A percentile compares a stretch with the other conserved stretches of the same genome.
These are phyloP conservation scores for Hypoxylon lienhwacheense DNA, from an alignment of 495 filamentous ascomycete species.

Conservation along the genomic window DNA sequence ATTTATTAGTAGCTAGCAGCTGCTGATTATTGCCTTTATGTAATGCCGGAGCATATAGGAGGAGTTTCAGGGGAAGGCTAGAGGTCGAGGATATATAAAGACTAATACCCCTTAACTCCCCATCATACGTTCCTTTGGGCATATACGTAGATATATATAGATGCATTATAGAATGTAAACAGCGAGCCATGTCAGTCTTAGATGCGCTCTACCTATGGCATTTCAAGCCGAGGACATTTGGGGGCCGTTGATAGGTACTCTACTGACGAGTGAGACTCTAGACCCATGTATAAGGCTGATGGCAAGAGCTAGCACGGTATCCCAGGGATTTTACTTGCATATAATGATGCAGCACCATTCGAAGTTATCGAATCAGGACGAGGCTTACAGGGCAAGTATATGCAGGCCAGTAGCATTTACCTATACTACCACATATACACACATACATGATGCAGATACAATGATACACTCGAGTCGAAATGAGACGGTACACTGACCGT, in stretches of 20 bases:
- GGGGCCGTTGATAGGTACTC: slow-evolving; percentile 23
- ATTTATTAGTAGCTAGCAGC: too few species aligned
- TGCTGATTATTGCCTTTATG: too few species aligned
- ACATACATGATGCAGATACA: too few species aligned
- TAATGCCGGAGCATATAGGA: too few species aligned
- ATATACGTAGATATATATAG: slow-evolving; percentile 10
- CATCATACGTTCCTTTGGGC: too few species aligned
- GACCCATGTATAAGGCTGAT: slow-evolving; percentile 28
- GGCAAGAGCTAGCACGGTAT: slow-evolving; percentile 15
- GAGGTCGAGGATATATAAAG: not conserved
- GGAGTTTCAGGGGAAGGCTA: not conserved
- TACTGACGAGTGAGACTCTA: slow-evolving; percentile 23
- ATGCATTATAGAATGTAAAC: not conserved
- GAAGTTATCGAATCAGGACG: slow-evolving; percentile 18
- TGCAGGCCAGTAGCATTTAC: too few species aligned
- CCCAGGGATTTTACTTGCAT: slow-evolving; percentile 8
- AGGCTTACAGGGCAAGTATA: slow-evolving; percentile 1
- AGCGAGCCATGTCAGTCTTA: not conserved
- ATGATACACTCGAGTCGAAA: slow-evolving; percentile 8
- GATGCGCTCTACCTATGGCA: not conserved
- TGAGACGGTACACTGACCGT: slow-evolving; percentile 9
- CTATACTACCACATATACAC: too few species aligned
- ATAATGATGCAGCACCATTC: slow-evolving; percentile 4
- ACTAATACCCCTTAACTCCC: too few species aligned
- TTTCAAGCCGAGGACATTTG: slow-evolving; percentile 7